Evolutionary conservation across 2,329 filamentous ascomycete species (phyloP).

Genomic region (Fusarium caatingaense): DNA sequence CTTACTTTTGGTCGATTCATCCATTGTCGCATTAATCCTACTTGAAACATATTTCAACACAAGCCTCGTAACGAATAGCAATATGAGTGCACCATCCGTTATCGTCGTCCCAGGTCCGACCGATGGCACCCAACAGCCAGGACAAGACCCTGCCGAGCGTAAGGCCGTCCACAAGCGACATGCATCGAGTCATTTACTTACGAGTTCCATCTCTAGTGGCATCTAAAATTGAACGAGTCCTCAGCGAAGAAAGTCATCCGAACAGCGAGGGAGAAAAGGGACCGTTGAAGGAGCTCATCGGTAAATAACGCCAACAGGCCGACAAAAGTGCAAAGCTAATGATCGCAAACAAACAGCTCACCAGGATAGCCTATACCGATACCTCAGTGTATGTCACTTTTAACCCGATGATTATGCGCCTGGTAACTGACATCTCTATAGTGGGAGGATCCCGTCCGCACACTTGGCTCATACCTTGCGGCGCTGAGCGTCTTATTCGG

Average conservation of each 20-base stretch:
- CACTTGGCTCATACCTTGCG: neutral
- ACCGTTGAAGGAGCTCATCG: neutral
- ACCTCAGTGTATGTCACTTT: neutral
- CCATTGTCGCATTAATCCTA: neutral
- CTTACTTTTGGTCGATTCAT: neutral
- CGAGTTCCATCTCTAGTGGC: neutral
- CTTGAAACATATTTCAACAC: neutral
- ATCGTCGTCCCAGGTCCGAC: neutral
- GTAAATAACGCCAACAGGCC: neutral
- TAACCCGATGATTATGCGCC: neutral
- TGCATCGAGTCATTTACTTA: neutral
- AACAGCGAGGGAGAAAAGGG: neutral
- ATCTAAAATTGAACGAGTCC: neutral
- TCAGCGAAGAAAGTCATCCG: neutral
- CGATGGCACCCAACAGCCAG: neutral
- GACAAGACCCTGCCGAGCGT: neutral
- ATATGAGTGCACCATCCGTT: neutral
- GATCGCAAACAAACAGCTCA: neutral
- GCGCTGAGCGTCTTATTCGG: neutral
- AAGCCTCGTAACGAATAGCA: neutral
- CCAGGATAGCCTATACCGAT: neutral
- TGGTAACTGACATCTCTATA: neutral
- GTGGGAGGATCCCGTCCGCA: conserved; percentile 3
- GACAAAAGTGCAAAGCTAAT: neutral
- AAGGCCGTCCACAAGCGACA: neutral